Evolutionary conservation across 805 yeast genomes (phyloP), one percentile per base, ranked within the genome.

Genomic region (Schizosaccharomyces cryophilus): DNA sequence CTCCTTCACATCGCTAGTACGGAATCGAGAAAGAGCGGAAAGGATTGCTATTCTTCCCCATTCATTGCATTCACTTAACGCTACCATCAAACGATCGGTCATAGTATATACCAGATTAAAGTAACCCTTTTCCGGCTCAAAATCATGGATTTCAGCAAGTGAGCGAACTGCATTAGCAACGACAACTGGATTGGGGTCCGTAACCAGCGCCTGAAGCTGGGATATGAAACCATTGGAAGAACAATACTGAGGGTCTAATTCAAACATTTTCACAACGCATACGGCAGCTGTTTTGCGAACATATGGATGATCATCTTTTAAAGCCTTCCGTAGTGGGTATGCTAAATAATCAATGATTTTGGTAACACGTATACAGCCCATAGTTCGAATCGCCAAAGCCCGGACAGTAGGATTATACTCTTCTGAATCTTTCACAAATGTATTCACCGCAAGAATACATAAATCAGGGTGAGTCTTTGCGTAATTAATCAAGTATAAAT

Each of bases 211-310:
- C 64, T 83, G 75, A 65, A 93, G 74, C 62, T 77, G 78, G 31
- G 80, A 82, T 63, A 93, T 71, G 64, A 93, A 89, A 4, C 96
- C 96, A 67, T 84, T 82, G 68, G 90, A 96, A 54, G 87, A 70
- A 68, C 96, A 87, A 71, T 86, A 76, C 60, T 80, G 79, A 30
- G 89, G 80, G 67, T 85, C 84, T 68, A 90, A 74, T 67, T 90
- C 96, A 69, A 85, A 93, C 69, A 93, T 74, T 72, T 93, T 93
- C 54, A 96, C 96, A 60, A 93, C 97, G 72, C 97, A 87, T 54
- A 93, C 84, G 4, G 95, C 96, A 0, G 98, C 98, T 0, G 98
- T 93, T 68, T 94, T 93, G 64, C 99, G 78, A 60, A 93, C 99
- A 69, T 93, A 93, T 1, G 99, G 97, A 69, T 89, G 89, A 68